Evolutionary conservation across 2,329 filamentous ascomycete species (phyloP), one percentile per base, ranked within the genome.

Genomic region (Stagonosporopsis rhizophila): DNA sequence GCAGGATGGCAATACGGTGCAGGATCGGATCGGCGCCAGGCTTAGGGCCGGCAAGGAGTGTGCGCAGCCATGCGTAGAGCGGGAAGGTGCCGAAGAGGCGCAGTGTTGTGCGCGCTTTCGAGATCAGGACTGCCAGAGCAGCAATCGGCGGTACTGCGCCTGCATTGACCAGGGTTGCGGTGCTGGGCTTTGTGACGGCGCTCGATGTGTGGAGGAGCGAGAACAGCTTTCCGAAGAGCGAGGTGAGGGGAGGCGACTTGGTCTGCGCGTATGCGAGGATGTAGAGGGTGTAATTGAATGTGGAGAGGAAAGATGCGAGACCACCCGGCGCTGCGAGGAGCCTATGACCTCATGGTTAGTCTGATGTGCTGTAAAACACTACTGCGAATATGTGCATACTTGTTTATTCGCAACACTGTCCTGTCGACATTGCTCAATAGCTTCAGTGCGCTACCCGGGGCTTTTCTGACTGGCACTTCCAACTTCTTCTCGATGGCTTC

Each of bases 211-310:
- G 69, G 42, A 78, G 60, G 23, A 73, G 65, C 19, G 67, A 65
- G 42, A 79, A 65, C 32, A 76, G 68, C 47, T 62, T 66, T 39
- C 70, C 63, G 3, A 69, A 60, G 32, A 70, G 59, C 49, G 52
- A 25, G 3, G 68, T 58, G 38, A 78, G 59, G 30, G 75, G 63
- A 12, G 71, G 66, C 4, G 73, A 72, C 52, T 76, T 78, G 14
- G 77, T 69, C 52, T 79, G 75, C 39, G 77, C 67, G 68, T 79
- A 78, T 34, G 77, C 73, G 60, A 79, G 72, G 51, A 80, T 72
- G 67, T 80, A 80, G 62, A 80, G 74, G 47, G 74, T 73, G 69
- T 80, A 80, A 68, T 80, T 80, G 70, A 79, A 74, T 42, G 78
- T 80, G 44, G 77, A 79, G 64, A 80, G 78, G 71, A 78, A 78